Base-by-base conservation (phyloP, 192 early-diverging fungal species). In the Backusella psychrophila region DNA sequence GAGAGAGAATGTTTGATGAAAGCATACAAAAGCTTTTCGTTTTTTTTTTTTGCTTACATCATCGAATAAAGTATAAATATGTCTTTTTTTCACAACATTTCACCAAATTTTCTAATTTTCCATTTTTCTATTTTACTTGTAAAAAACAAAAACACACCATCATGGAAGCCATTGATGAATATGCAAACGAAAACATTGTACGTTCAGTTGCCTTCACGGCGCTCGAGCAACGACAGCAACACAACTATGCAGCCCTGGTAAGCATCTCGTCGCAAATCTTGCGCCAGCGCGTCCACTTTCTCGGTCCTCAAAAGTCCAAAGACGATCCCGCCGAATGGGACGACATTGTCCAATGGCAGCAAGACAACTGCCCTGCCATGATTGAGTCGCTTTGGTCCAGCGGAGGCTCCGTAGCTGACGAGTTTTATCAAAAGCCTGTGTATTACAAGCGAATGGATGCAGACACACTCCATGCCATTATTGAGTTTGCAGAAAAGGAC, bases 151-250 rank as follows among this genome's bases (percentile, higher is more conserved):
- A 33, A 14, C 12, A 14, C 42, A 0, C 46, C 34, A 15, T 31
- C n/a, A 83, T 83, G 82, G 82, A 83, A 78, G 82, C 82, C 14
- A 83, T 83, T 69, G 82, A 83, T 65, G 79, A 80, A 49, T 75
- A 69, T 35, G 82, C 82, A 38, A 83, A 80, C 36, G 79, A 83
- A 34, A 77, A 80, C 26, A 72, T 83, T 59, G 76, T 73, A 14
- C 74, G 82, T 26, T 83, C 82, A 2, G 34, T 83, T 15, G 82
- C 82, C 3, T 76, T 77, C 68, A 77, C 79, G 5, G 68, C 74
- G 1, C 74, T 83, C 23, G 76, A 80, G 29, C 66, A 72, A 21
- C 76, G 82, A 44, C 78, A 83, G 31, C 72, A 72, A 31, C 75
- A 75, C 33, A 66, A 68, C 39, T 77, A 69, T 73, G 26, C 66